Evolutionary conservation across 257 asterid genomes (phyloP), one percentile per base, ranked within the genome.

Genomic region (Solanum okadae): DNA sequence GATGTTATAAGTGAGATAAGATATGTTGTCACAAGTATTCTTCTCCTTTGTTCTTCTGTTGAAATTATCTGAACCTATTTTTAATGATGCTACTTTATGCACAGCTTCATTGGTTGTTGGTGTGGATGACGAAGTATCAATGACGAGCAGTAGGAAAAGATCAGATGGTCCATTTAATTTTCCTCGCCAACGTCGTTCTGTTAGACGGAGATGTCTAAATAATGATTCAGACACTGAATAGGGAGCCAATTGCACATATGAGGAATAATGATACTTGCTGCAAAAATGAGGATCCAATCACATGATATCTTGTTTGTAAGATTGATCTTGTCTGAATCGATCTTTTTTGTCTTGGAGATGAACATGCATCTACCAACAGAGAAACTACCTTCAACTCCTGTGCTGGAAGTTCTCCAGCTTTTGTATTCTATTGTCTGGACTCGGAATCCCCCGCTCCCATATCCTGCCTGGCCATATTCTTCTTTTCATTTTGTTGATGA

Each of bases 151-250:
- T 88, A 94, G 95, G 90, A 97, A 93, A 91, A 92, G 97, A 89
- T 92, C 96, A 37, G 98, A 93, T 85, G 94, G 98, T 89, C 98
- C 99, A 42, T 93, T 96, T 90, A 86, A 91, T 34, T 91, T 94
- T 89, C 99, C 98, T 77, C 98, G 98, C 84, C 98, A 94, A 89
- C 92, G 93, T 84, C 99, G 99, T 85, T 96, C 99, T 86, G 98
- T 96, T 90, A 96, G 98, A 92, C 97, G 95, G 61, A 93, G 98
- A 91, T 90, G 91, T 84, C 90, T 93, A 49, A 92, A 94, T 82
- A 91, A 93, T 88, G 98, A 93, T 92, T 93, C 98, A 86, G 99
- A 94, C 87, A 93, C 99, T 2, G 98, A 94, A 94, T 94, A 87
- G 89, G 86, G 70, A 79, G 67, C 42, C 42, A 75, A 79, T 65